These are phyloP conservation scores for Penicillium sp. DNA, from an alignment of 2,329 filamentous ascomycete species.

Conservation along the genomic window DNA sequence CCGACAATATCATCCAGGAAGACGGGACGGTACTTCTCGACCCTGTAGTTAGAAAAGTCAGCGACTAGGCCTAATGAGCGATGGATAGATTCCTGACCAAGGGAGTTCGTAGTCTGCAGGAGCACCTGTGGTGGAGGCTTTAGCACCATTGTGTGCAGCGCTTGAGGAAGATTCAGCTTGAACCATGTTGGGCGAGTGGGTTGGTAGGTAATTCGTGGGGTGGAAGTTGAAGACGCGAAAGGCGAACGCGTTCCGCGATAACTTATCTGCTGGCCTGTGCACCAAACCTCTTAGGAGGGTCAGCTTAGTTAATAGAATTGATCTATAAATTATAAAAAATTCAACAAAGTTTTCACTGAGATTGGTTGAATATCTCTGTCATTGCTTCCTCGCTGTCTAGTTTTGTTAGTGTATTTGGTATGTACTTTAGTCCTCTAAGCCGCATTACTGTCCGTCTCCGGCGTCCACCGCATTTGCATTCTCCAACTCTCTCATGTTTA, in stretches of 20 bases:
- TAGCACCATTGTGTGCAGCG: constrained; percentile 43
- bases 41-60: constrained; percentile 58
- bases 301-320: neutral
- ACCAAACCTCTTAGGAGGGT: neutral
- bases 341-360: neutral
- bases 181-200: constrained; percentile 33
- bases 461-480: neutral
- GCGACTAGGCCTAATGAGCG: neutral
- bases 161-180: constrained; percentile 51
- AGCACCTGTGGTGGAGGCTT: constrained; percentile 41
- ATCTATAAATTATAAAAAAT: neutral
- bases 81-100: constrained; percentile 38
- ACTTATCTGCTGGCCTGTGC: constrained; percentile 20
- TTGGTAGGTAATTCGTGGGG: neutral
- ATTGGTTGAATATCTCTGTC: neutral
- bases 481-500: neutral
- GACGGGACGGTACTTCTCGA: constrained; percentile 95
- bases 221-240: constrained; percentile 28
- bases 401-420: neutral
- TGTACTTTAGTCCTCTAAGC: neutral
- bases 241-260: constrained; percentile 29
- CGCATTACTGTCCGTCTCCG: neutral
- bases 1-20: constrained; percentile 97
- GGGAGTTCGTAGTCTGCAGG: constrained; percentile 50
- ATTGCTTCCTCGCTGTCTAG: neutral